phyloP scores from a whole-genome alignment of 306 rosid genomes.

The Comarum palustre region DNA sequence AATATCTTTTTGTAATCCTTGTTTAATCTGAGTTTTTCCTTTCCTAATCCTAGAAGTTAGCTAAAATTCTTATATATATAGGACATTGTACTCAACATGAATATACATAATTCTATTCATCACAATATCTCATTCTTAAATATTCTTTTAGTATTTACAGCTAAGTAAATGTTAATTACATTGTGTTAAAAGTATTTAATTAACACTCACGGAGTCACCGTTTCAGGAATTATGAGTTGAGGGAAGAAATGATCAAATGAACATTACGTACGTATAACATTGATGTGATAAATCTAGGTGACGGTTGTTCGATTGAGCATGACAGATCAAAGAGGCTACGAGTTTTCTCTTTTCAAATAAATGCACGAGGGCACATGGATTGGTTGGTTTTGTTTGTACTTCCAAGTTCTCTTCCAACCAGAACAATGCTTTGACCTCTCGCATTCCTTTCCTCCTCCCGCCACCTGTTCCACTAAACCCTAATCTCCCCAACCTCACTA shows the following conservation, averaged over 20 bases:
- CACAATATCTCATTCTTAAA: no score
- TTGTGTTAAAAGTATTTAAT: background rate
- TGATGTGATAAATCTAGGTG: background rate
- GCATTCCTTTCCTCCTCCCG: slow-evolving; percentile 13
- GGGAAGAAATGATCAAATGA: background rate
- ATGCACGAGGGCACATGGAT: background rate
- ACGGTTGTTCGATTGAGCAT: background rate
- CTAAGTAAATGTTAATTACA: background rate
- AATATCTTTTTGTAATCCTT: no score
- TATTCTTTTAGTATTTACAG: background rate
- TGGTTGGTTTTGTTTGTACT: background rate
- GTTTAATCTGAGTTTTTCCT: no score
- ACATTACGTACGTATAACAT: background rate
- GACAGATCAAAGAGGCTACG: background rate
- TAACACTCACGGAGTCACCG: no score
- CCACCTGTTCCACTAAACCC: slow-evolving; percentile 28
- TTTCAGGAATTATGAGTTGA: background rate
- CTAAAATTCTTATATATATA: no score
- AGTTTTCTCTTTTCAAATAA: background rate
- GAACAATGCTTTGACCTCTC: no score
- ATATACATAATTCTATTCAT: no score
- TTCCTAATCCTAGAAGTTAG: no score
- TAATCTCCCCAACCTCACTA: slow-evolving; percentile 7
- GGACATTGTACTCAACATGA: no score
- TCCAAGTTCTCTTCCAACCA: no score